phyloP scores from a whole-genome alignment of 2,329 filamentous ascomycete genomes.

The Byssoonygena ceratinophila region DNA sequence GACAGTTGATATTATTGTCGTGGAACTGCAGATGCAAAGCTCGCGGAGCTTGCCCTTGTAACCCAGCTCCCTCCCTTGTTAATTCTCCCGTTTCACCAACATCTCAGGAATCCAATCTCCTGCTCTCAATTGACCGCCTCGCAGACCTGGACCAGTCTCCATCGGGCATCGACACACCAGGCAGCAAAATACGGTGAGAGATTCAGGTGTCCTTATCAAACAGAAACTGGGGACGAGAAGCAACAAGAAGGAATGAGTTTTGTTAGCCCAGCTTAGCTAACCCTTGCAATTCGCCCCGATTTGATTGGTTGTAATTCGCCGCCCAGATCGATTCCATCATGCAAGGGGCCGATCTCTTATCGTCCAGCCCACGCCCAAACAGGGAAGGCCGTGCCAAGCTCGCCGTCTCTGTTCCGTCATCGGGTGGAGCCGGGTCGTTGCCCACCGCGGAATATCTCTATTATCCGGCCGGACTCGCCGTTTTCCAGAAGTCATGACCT shows the following conservation, averaged over 20 bases:
- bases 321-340: constrained; percentile 1
- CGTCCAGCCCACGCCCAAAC: neutral
- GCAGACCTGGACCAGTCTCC: neutral
- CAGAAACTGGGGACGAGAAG: neutral
- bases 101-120: neutral
- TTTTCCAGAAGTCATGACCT: neutral
- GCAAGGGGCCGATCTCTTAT: constrained; percentile 10
- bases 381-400: neutral
- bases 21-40: neutral
- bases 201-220: neutral
- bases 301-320: constrained; percentile 7
- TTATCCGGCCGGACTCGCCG: neutral
- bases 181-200: constrained; percentile 4
- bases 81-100: neutral
- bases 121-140: neutral
- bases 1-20: no score
- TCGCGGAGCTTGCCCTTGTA: neutral
- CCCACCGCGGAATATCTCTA: neutral
- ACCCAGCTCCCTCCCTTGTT: neutral
- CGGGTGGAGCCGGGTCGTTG: constrained; percentile 11
- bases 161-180: constrained; percentile 6
- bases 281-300: neutral
- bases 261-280: constrained; percentile 4
- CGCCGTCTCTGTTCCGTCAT: neutral
- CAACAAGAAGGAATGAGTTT: no score